These are phyloP conservation scores for Globisporangium canariense DNA, from an alignment of 352 stramenopile species.

Conservation along the genomic window DNA sequence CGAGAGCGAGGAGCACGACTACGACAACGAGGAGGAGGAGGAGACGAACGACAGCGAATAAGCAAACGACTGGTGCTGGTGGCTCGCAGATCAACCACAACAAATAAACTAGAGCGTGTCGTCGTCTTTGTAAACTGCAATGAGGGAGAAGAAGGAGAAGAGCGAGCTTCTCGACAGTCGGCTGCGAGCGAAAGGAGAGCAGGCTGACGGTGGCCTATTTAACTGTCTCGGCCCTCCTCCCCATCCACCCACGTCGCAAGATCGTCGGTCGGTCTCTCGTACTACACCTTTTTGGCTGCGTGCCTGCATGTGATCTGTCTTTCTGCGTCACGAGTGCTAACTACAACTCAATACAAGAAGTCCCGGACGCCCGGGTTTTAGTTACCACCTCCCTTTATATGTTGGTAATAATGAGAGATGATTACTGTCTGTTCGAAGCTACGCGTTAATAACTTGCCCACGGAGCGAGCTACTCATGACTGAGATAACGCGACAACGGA, in stretches of 20 bases:
- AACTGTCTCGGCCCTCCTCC: conserved; percentile 7
- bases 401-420: too few species aligned
- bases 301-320: conserved; percentile 4
- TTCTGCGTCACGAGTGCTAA: not conserved
- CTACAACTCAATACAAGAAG: not conserved
- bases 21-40: conserved; percentile 5
- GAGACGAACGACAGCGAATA: conserved; percentile 9
- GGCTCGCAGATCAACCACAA: not conserved
- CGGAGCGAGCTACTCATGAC: not conserved
- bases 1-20: not conserved
- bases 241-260: not conserved
- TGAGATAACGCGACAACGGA: not conserved
- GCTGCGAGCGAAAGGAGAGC: not conserved
- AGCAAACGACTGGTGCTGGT: not conserved
- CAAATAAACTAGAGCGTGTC: conserved; percentile 2
- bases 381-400: not conserved
- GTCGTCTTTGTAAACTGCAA: conserved; percentile 5
- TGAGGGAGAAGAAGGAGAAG: not conserved
- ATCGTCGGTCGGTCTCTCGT: not conserved
- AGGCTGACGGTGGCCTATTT: conserved; percentile 1
- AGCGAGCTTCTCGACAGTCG: not conserved
- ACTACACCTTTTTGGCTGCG: not conserved
- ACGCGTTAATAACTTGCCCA: too few species aligned
- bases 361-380: not conserved
- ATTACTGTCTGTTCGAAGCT: too few species aligned